Evolutionary conservation across 257 asterid genomes (phyloP).

Genomic region (Solanum piurae): DNA sequence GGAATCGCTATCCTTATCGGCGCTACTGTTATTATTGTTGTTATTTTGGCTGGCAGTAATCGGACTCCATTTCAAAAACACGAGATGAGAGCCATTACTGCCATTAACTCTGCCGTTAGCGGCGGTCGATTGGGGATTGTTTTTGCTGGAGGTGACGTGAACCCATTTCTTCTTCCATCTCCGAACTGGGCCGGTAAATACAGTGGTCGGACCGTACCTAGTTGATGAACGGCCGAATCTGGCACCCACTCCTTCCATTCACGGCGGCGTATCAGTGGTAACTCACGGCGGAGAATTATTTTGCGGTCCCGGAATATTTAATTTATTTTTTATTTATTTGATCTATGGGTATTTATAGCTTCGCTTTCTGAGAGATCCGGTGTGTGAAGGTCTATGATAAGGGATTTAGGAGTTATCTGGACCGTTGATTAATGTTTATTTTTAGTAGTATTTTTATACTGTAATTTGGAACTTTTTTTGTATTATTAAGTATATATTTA

Average conservation of each 20-base stretch:
- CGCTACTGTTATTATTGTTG: not conserved
- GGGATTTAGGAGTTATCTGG: not conserved
- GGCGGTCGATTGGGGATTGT: slow-evolving; percentile 2
- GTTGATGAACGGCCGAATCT: slow-evolving; percentile 76
- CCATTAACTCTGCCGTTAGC: slow-evolving; percentile 39
- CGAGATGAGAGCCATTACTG: slow-evolving; percentile 25
- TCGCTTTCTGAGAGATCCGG: not conserved
- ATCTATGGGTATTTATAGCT: not conserved
- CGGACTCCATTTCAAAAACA: slow-evolving; percentile 6
- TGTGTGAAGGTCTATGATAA: not conserved
- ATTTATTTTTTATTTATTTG: not conserved
- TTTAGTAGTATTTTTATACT: not conserved
- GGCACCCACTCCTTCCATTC: slow-evolving; percentile 95
- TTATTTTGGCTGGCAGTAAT: slow-evolving; percentile 2
- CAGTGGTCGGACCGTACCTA: slow-evolving; percentile 75
- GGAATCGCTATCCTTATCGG: slow-evolving; percentile 21
- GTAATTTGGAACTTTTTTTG: not conserved
- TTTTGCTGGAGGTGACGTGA: slow-evolving; percentile 14
- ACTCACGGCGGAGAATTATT: not conserved
- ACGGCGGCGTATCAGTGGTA: slow-evolving; percentile 7
- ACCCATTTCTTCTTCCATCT: slow-evolving; percentile 71
- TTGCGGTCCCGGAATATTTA: not conserved
- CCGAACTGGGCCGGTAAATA: slow-evolving; percentile 85
- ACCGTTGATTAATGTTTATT: not conserved
- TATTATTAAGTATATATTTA: not conserved